A percentile compares a stretch with the other conserved stretches of the same genome.
phyloP scores from a whole-genome alignment of 164 flowering plant genomes.

The Cinnamomum micranthum region DNA sequence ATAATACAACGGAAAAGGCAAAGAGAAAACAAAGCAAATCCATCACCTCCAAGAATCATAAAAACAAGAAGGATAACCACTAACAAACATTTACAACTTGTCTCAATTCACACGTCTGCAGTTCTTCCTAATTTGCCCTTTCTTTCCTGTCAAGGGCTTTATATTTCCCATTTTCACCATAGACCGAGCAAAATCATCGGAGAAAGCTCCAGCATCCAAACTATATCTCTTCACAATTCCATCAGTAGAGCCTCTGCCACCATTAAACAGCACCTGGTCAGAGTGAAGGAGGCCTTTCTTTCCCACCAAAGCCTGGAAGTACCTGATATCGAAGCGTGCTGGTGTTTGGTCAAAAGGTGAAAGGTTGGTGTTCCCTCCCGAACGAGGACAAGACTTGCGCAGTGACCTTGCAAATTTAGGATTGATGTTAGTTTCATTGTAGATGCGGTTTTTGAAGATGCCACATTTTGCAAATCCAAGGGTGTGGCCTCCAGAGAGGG shows the following conservation, averaged over 20 bases:
- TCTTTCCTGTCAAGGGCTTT: slow-evolving; percentile 9
- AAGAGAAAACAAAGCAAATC: neutral
- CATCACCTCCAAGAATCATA: no score
- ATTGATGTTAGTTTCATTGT: slow-evolving; percentile 18
- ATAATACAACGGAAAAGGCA: neutral
- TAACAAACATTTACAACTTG: neutral
- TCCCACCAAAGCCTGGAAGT: slow-evolving; percentile 10
- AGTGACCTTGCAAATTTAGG: slow-evolving; percentile 9
- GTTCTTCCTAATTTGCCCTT: slow-evolving; percentile 15
- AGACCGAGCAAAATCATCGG: slow-evolving; percentile 11
- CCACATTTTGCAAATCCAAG: slow-evolving; percentile 16
- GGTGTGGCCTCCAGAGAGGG: slow-evolving; percentile 27
- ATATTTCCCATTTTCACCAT: slow-evolving; percentile 25
- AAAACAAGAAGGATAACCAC: neutral
- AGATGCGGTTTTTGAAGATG: slow-evolving; percentile 6
- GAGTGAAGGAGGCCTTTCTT: slow-evolving; percentile 19
- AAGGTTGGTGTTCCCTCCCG: slow-evolving; percentile 15
- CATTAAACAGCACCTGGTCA: slow-evolving; percentile 19
- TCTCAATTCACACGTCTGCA: slow-evolving; percentile 17
- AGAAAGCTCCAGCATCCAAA: neutral
- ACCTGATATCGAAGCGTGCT: slow-evolving; percentile 9
- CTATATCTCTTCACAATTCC: slow-evolving; percentile 13
- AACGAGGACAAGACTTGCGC: slow-evolving; percentile 5
- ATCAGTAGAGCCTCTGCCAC: slow-evolving; percentile 8
- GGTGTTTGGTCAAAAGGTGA: slow-evolving; percentile 14